These are phyloP conservation scores for Emmonsiellopsis sp. DNA, from an alignment of 2,329 filamentous ascomycete species.

Conservation along the genomic window DNA sequence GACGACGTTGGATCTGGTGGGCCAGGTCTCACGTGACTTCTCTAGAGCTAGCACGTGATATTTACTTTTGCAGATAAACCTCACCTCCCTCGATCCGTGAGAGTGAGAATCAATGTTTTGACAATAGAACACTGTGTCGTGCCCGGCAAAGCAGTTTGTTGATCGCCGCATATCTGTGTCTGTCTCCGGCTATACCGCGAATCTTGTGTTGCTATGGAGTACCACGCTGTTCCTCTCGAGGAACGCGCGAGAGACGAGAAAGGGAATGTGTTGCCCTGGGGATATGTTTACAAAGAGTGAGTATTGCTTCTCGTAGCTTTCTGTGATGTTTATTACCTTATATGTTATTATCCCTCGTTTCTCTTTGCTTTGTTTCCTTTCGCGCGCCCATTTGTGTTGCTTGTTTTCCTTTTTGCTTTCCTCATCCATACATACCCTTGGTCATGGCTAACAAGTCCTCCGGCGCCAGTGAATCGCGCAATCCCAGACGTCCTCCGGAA, in stretches of 20 bases:
- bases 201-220: constrained; percentile 43
- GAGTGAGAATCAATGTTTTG: neutral
- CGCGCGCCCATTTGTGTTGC: neutral
- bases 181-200: neutral
- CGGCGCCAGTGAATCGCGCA: constrained; percentile 34
- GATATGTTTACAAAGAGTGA: constrained; percentile 53
- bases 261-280: constrained; percentile 55
- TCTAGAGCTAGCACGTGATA: neutral
- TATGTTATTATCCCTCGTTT: neutral
- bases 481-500: constrained; percentile 45
- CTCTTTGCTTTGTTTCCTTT: neutral
- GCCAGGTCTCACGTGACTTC: neutral
- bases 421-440: neutral
- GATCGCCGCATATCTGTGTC: neutral
- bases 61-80: neutral
- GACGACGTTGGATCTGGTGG: neutral
- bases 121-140: neutral
- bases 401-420: constrained; percentile 1
- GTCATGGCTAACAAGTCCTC: constrained; percentile 3
- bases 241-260: constrained; percentile 53
- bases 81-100: neutral
- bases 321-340: neutral
- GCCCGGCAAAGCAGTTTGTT: neutral
- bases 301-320: constrained; percentile 16
- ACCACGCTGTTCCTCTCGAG: constrained; percentile 55